Percentiles rank a stretch among this genome's conserved stretches.
phyloP scores from a whole-genome alignment of 176 grass and related monocot species.

The sorghum (Sorghum bicolor) region Sorghum_bicolor_NCBIv3 NC_012870.2:3894001-3894500 shows the following conservation, averaged over 20 bases:
- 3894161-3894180: neutral
- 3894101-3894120: slow-evolving; percentile 98
- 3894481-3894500: slow-evolving; percentile 37
- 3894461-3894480: slow-evolving; percentile 37
- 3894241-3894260: slow-evolving; percentile 97
- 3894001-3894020: neutral
- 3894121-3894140: slow-evolving; percentile 57
- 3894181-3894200: slow-evolving; percentile 23
- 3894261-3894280: slow-evolving; percentile 96
- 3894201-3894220: slow-evolving; percentile 56
- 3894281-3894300: slow-evolving; percentile 70
- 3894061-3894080: slow-evolving; percentile 95
- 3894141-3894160: slow-evolving; percentile 20
- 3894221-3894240: slow-evolving; percentile 99
- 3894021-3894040: slow-evolving; percentile 86
- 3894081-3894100: slow-evolving; percentile 98
- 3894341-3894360: slow-evolving; percentile 37
- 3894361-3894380: slow-evolving; percentile 30
- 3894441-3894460: slow-evolving; percentile 30
- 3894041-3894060: slow-evolving; percentile 95
- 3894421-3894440: slow-evolving; percentile 28
- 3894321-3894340: slow-evolving; percentile 25
- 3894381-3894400: slow-evolving; percentile 34
- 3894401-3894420: slow-evolving; percentile 47
- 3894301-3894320: slow-evolving; percentile 55